A percentile compares a stretch with the other conserved stretches of the same genome.
phyloP scores from a whole-genome alignment of 139 green algal genomes.

The Diplosphaera chodatii region DNA sequence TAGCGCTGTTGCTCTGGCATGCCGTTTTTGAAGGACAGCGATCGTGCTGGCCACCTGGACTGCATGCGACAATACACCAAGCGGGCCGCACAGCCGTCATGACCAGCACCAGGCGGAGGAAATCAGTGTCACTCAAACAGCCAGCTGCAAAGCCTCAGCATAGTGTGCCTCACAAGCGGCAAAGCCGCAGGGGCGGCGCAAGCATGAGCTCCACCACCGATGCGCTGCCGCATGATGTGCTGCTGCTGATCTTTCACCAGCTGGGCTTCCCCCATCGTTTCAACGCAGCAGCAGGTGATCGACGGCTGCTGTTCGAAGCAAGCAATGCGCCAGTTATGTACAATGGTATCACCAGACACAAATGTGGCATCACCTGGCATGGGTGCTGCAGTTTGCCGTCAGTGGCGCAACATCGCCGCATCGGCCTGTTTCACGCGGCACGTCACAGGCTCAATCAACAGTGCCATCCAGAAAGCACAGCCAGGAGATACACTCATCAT shows the following conservation, averaged over 20 bases:
- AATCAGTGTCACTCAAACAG: no score
- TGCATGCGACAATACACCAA: no score
- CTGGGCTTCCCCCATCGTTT: conserved; percentile 2
- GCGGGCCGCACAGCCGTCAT: no score
- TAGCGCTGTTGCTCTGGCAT: no score
- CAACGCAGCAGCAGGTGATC: not conserved
- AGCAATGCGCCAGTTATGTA: not conserved
- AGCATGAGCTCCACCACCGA: not conserved
- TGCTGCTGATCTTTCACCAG: not conserved
- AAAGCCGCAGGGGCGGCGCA: not conserved
- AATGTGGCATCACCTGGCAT: not conserved
- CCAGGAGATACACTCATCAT: conserved; percentile 8
- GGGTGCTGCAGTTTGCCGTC: conserved; percentile 1
- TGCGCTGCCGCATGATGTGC: not conserved
- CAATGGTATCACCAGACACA: not conserved
- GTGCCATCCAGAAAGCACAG: not conserved
- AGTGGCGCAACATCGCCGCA: not conserved
- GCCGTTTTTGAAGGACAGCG: no score
- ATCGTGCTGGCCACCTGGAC: no score
- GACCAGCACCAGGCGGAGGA: no score
- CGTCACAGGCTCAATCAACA: not conserved
- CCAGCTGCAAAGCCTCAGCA: no score
- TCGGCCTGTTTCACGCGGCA: not conserved
- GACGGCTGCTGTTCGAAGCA: no score
- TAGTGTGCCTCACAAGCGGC: no score